Base-by-base conservation (phyloP, 1,284 basidiomycete species). In the Ceratobasidium sp. region DNA sequence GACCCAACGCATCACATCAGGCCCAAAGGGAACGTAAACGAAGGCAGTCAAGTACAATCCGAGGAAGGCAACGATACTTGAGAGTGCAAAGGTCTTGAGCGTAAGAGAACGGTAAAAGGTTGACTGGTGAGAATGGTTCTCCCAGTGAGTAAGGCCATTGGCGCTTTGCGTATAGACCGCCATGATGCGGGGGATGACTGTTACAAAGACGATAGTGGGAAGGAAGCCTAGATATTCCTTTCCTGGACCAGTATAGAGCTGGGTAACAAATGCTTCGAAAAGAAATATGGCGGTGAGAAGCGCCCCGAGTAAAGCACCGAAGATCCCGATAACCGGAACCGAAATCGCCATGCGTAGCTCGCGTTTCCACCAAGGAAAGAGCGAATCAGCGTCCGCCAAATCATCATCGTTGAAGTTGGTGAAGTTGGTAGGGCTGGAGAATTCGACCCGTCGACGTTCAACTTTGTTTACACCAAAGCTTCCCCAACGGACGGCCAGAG, bases 21-120 rank as follows among this genome's bases (percentile, higher is more conserved):
- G 89, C 43, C 94, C 94, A 74, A 96, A 96, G 0, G 95, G 94
- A 8, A 96, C 91, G 76, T 96, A 97, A 58, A 96, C 85, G 76
- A 94, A 96, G 17, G 93, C 92, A 20, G 90, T 92, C 52, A 96
- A 86, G 15, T 85, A 89, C 15, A 96, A 85, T 49, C 91, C 90
- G 50, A 93, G 87, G 77, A 96, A 98, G 0, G 96, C 91, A 25
- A 96, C 94, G 75, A 98, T 86, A 2, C 90, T 88, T 52, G 91
- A 91, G 72, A 98, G 84, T 0, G 90, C 87, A 78, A 99, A 99
- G 0, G 93, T 91, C 80, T 99, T 99, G 76, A 92, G 82, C 5
- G 96, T 96, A 35, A 98, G 83, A 6, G 91, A 93, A 15, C 87
- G 85, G 71, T 88, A 85, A 76, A 94, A 87, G 1, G 86, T 85